Evolutionary conservation across 768 basidiomycete species (phyloP).

Genomic region (Butyriboletus loyo): DNA sequence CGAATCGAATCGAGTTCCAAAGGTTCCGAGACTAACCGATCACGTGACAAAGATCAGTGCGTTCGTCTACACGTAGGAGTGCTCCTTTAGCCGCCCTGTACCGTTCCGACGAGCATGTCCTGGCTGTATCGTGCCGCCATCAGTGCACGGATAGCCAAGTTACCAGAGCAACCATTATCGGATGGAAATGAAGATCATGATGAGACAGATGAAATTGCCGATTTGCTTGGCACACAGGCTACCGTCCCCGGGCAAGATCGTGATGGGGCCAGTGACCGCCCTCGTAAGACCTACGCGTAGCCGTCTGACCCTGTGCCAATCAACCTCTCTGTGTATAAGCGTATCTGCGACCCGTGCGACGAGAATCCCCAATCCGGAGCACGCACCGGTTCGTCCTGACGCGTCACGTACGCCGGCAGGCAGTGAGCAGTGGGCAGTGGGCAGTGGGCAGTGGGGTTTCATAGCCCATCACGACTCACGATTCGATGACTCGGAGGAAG

Average conservation of each 20-base stretch:
- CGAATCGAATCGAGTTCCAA: no score
- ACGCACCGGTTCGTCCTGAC: constrained; percentile 70
- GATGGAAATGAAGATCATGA: constrained; percentile 40
- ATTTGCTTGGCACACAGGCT: constrained; percentile 62
- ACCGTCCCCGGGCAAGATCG: constrained; percentile 41
- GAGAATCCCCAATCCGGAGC: constrained; percentile 55
- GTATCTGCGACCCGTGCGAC: constrained; percentile 29
- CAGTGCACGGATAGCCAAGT: constrained; percentile 66
- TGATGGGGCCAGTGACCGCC: constrained; percentile 66
- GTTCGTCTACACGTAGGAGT: not conserved
- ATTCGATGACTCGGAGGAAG: no score
- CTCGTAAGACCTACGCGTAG: constrained; percentile 47
- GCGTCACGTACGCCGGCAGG: no score
- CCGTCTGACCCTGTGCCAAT: constrained; percentile 11
- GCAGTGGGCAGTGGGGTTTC: no score
- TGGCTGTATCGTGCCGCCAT: constrained; percentile 75
- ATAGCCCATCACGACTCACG: no score
- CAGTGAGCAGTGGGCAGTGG: no score
- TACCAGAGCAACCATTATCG: constrained; percentile 55
- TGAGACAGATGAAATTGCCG: constrained; percentile 49
- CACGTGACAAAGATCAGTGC: not conserved
- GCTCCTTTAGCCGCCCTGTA: not conserved
- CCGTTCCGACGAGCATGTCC: constrained; percentile 60
- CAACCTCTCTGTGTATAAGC: constrained; percentile 16
- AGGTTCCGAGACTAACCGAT: no score